Conservation (phyloP, 805 yeast genomes). For the Scheffersomyces stipitis region DNA sequence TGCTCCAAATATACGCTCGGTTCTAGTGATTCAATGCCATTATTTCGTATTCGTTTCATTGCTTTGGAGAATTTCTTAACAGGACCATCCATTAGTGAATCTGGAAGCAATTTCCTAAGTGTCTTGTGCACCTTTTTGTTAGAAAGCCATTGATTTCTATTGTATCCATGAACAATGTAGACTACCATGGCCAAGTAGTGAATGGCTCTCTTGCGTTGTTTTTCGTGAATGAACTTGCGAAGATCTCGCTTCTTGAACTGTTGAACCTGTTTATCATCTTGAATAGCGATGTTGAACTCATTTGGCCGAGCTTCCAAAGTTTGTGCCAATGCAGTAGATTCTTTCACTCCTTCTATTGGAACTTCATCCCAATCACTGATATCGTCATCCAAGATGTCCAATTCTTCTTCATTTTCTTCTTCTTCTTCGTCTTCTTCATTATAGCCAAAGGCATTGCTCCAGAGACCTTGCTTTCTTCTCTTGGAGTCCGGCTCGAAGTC, state of each 20-base stretch:
- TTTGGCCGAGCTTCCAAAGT: not conserved
- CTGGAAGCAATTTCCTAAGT: constrained; percentile 26
- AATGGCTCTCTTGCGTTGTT: constrained; percentile 8
- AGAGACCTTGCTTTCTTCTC: not conserved
- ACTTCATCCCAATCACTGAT: constrained; percentile 8
- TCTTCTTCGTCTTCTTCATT: not conserved
- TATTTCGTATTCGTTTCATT: not conserved
- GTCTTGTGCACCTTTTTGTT: constrained; percentile 15
- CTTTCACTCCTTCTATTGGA: too few relatives aligned
- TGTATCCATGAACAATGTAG: constrained; percentile 19
- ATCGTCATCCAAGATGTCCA: not conserved
- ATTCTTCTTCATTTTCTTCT: not conserved
- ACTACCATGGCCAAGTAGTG: constrained; percentile 22
- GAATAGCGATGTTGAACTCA: not conserved
- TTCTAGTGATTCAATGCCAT: not conserved
- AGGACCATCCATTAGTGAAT: constrained; percentile 11
- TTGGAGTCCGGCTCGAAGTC: not conserved
- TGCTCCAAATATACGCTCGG: not conserved
- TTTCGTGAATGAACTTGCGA: constrained; percentile 7
- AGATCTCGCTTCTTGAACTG: constrained; percentile 8
- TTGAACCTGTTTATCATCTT: not conserved
- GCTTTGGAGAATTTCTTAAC: constrained; percentile 17
- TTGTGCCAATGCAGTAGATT: too few relatives aligned
- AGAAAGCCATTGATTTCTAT: constrained; percentile 22
- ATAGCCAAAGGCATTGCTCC: not conserved